Conservation (phyloP, 1,284 basidiomycete species). For the Clitocybe nebularis region DNA sequence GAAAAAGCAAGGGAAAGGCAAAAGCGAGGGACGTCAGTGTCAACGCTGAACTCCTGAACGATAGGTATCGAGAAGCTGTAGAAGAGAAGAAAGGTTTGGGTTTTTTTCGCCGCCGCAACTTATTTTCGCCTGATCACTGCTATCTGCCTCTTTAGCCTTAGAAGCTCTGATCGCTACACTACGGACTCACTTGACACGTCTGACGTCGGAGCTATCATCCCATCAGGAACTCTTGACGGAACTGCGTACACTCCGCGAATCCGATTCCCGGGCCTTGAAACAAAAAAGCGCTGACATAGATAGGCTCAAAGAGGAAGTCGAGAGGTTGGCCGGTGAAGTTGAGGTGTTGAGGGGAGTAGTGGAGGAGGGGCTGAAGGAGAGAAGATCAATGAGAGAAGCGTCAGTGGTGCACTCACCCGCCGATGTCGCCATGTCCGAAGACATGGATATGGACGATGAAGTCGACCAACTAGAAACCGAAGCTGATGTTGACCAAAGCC, state of each 20-base stretch:
- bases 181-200: conserved; percentile 67
- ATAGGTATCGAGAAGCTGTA: conserved; percentile 67
- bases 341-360: conserved; percentile 79
- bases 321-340: conserved; percentile 75
- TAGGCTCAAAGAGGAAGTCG: conserved; percentile 61
- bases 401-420: conserved; percentile 18
- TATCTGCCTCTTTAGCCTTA: conserved; percentile 46
- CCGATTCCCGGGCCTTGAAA: conserved; percentile 55
- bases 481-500: background rate
- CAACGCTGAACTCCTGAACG: conserved; percentile 31
- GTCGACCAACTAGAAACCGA: conserved; percentile 21
- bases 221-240: conserved; percentile 66
- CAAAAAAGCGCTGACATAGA: conserved; percentile 63
- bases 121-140: conserved; percentile 7
- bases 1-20: conserved; percentile 33
- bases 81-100: conserved; percentile 81
- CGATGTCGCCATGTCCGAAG: conserved; percentile 25
- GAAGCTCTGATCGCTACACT: conserved; percentile 74
- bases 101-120: conserved; percentile 1
- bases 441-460: conserved; percentile 21
- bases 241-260: conserved; percentile 59
- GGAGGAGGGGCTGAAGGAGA: conserved; percentile 75
- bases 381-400: conserved; percentile 35
- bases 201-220: conserved; percentile 73
- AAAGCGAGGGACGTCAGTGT: conserved; percentile 29